These are phyloP conservation scores for Penicillium decumbens DNA, from an alignment of 2,329 filamentous ascomycete species.

Conservation along the genomic window DNA sequence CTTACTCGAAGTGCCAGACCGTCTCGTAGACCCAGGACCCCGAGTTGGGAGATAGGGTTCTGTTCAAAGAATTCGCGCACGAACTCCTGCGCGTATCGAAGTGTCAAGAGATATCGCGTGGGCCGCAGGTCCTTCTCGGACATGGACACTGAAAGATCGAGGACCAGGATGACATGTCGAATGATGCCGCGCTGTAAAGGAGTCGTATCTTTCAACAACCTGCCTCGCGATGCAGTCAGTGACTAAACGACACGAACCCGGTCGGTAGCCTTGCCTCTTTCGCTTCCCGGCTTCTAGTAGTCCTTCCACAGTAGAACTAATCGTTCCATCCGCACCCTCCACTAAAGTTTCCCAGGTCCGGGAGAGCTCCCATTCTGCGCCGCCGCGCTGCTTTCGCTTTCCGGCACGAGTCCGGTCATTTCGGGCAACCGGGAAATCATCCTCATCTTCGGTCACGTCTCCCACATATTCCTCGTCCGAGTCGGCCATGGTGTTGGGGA, in stretches of 20 bases:
- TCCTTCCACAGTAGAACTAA: constrained; percentile 67
- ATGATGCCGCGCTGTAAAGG: constrained; percentile 96
- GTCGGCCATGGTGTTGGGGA: constrained; percentile 37
- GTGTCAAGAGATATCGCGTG: constrained; percentile 73
- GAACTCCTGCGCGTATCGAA: constrained; percentile 81
- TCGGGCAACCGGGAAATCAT: constrained; percentile 24
- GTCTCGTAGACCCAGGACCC: constrained; percentile 87
- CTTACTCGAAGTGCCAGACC: constrained; percentile 80
- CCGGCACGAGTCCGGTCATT: constrained; percentile 24
- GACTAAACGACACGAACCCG: neutral
- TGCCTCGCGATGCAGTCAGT: constrained; percentile 37
- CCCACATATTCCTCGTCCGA: constrained; percentile 53
- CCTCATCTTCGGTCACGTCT: constrained; percentile 46
- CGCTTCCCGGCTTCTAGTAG: constrained; percentile 78
- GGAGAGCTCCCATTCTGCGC: constrained; percentile 46
- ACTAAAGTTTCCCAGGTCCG: constrained; percentile 64
- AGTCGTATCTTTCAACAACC: constrained; percentile 86
- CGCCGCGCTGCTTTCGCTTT: constrained; percentile 39
- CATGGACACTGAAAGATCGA: constrained; percentile 94
- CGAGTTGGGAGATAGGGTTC: constrained; percentile 94
- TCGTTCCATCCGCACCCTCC: constrained; percentile 72
- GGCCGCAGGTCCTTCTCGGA: constrained; percentile 89
- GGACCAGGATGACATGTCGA: constrained; percentile 82
- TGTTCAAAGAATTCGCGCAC: constrained; percentile 96
- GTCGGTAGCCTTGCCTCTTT: constrained; percentile 50